phyloP scores from a whole-genome alignment of 1,284 basidiomycete species.

The Heimioporus retisporus region DNA sequence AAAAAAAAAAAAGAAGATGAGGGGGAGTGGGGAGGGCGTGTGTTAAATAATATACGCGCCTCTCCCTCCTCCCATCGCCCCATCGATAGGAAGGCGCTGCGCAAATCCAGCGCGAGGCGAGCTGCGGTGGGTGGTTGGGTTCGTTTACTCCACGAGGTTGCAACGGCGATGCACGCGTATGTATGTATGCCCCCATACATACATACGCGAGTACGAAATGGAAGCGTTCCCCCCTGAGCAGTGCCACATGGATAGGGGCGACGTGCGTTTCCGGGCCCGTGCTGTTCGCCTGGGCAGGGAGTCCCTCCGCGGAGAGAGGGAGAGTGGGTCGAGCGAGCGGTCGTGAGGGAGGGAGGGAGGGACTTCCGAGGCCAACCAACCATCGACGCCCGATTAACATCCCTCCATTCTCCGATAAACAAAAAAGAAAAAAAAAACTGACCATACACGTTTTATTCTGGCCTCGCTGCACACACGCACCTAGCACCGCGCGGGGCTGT shows the following conservation, averaged over 20 bases:
- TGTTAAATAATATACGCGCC: constrained; percentile 32
- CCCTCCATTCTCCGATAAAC: not conserved
- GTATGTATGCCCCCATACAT: too few species aligned
- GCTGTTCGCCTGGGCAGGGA: not conserved
- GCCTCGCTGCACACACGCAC: constrained; percentile 33
- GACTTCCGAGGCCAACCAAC: constrained; percentile 1
- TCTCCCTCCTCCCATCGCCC: constrained; percentile 20
- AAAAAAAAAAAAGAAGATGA: too few species aligned
- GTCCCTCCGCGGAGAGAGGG: constrained; percentile 12
- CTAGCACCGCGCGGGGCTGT: constrained; percentile 15
- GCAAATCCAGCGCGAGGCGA: constrained; percentile 24
- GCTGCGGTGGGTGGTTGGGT: constrained; percentile 23
- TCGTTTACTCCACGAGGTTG: constrained; percentile 13
- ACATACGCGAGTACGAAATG: constrained; percentile 22
- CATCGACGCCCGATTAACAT: too few species aligned
- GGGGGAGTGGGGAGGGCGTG: not conserved
- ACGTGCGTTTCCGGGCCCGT: not conserved
- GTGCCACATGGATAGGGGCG: not conserved
- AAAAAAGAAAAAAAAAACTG: not conserved
- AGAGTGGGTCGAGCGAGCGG: not conserved
- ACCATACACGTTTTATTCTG: not conserved
- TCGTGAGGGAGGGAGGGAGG: not conserved
- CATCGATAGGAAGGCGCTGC: constrained; percentile 11
- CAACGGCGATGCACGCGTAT: not conserved
- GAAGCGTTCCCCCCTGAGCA: constrained; percentile 25